Evolutionary conservation across 2,329 filamentous ascomycete genomes (phyloP).

Genomic region (Sporothrix pseudoabietina): DNA sequence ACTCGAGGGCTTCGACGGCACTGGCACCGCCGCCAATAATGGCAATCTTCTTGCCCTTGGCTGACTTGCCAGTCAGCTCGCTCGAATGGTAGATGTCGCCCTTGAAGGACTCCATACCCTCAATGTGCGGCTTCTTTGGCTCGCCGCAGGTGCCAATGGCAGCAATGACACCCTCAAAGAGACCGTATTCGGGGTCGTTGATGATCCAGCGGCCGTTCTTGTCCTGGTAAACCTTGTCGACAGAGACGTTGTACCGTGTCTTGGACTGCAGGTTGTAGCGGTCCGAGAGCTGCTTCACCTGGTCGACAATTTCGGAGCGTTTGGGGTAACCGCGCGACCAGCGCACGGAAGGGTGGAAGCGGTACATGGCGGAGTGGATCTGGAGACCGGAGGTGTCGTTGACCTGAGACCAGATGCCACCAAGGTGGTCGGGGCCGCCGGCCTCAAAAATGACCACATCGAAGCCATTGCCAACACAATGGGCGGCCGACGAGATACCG

Average conservation of each 20-base stretch:
- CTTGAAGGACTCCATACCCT: conserved; percentile 70
- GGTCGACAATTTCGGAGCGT: conserved; percentile 71
- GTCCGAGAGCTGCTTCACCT: conserved; percentile 73
- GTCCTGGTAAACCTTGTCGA: conserved; percentile 65
- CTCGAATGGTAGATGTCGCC: conserved; percentile 76
- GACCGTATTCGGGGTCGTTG: conserved; percentile 69
- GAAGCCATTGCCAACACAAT: conserved; percentile 84
- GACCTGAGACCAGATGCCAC: conserved; percentile 76
- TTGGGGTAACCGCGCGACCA: conserved; percentile 78
- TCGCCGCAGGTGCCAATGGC: conserved; percentile 81
- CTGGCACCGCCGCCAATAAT: conserved; percentile 79
- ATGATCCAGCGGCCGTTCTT: conserved; percentile 65
- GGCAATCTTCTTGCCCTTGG: conserved; percentile 72
- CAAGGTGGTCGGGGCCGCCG: conserved; percentile 64
- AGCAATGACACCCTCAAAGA: conserved; percentile 77
- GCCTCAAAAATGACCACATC: conserved; percentile 79
- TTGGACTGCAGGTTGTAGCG: conserved; percentile 69
- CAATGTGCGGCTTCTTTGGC: conserved; percentile 68
- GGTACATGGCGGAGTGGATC: conserved; percentile 84
- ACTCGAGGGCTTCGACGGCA: conserved; percentile 81
- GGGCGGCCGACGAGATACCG: conserved; percentile 75
- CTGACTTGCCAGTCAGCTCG: conserved; percentile 69
- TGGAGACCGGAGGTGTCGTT: conserved; percentile 34
- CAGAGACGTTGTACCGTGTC: conserved; percentile 70
- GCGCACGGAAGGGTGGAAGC: conserved; percentile 77